Evolutionary conservation across 345 rosid genomes (phyloP), one percentile per base, ranked within the genome.

Genomic region (Microcos paniculata): DNA sequence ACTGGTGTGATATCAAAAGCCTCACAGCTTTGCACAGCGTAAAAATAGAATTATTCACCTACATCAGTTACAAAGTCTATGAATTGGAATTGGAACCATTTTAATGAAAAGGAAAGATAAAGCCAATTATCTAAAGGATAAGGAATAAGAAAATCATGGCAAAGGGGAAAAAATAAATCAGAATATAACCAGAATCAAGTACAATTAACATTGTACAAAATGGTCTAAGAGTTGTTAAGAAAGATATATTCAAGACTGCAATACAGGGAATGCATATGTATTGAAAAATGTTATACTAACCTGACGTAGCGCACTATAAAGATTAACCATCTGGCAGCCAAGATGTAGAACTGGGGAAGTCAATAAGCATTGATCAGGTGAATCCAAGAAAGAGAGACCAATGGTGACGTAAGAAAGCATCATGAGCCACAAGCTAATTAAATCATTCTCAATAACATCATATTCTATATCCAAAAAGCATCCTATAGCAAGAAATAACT

Each of bases 281-380:
- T 26, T 23, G 46, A 42, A 76, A 66, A 45, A 46, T 30, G 23
- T 75, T 80, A 62, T 68, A 87, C 92, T 78, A 84, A 96, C 99
- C 99, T 93, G 97, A 61, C 94, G 95, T 69, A 96, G 92, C 43
- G 94, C 97, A 78, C 95, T 79, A 73, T 87, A 90, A 65, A 93
- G 92, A 77, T 84, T 79, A 83, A 96, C 82, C 78, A 96, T 83
- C 81, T 90, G 96, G 81, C 93, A 84, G 71, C 91, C 98, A 76
- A 88, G 88, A 57, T 78, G 74, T 9, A 88, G 71, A 67, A 84
- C 76, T 78, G 79, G 77, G 72, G 86, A 78, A 74, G 78, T 78
- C 85, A 92, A 80, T 6, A 76, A 78, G 80, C 77, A 66, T 40
- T 78, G 81, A 58, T 81, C 76, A 43, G 74, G 81, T 62, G 76